These are phyloP conservation scores for Ormosia semicastrata DNA, from an alignment of 306 rosid species.

Conservation along the genomic window DNA sequence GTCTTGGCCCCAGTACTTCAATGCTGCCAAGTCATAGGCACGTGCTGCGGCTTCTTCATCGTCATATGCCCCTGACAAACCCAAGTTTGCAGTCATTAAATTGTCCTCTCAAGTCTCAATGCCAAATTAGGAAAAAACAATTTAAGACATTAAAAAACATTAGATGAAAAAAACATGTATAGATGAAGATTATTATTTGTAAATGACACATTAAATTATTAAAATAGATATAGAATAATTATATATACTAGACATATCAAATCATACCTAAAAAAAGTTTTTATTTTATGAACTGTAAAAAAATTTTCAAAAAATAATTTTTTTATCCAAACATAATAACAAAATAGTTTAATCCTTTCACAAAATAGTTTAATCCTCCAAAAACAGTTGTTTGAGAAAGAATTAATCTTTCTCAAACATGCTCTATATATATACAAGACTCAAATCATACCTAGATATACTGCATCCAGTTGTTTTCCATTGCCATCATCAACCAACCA, in stretches of 20 bases:
- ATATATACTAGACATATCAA: no score
- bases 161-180: neutral
- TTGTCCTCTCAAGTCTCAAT: neutral
- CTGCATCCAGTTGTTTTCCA: slow-evolving; percentile 51
- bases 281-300: no score
- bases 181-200: neutral
- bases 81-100: slow-evolving; percentile 8
- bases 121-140: neutral
- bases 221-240: no score
- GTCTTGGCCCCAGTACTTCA: slow-evolving; percentile 95
- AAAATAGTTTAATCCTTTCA: no score
- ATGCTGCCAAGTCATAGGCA: slow-evolving; percentile 99
- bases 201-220: no score
- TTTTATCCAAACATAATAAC: no score
- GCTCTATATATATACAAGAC: neutral
- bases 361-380: no score
- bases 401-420: no score
- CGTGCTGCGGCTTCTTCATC: slow-evolving; percentile 95
- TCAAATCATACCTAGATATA: slow-evolving; percentile 70
- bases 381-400: no score
- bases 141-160: no score
- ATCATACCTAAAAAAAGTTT: no score
- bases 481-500: slow-evolving; percentile 15
- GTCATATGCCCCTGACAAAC: slow-evolving; percentile 83
- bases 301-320: no score